A percentile compares a stretch with the other conserved stretches of the same genome.
These are phyloP conservation scores for Darksidea phi DNA, from an alignment of 495 filamentous ascomycete genomes.

Conservation along the genomic window DNA sequence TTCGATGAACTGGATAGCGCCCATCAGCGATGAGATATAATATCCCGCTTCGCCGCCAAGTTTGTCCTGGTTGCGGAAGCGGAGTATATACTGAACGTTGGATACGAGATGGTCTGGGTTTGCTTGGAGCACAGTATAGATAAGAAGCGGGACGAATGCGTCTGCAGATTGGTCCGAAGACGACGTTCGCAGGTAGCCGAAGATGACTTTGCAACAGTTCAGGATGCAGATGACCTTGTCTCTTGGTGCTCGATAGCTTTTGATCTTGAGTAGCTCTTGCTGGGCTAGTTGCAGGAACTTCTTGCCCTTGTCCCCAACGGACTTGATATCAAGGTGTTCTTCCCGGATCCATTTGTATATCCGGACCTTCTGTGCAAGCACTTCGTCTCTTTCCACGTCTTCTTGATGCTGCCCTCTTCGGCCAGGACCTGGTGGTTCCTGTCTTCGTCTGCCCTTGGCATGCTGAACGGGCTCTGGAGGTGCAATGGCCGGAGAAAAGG, in stretches of 20 bases:
- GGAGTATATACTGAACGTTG: slow-evolving; percentile 96
- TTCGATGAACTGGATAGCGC: slow-evolving; percentile 95
- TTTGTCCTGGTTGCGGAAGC: slow-evolving; percentile 97
- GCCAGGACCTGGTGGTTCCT: slow-evolving; percentile 73
- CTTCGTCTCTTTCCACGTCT: slow-evolving; percentile 93
- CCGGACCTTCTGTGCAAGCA: slow-evolving; percentile 89
- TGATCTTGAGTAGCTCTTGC: slow-evolving; percentile 93
- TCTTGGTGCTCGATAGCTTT: slow-evolving; percentile 87
- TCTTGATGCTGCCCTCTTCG: slow-evolving; percentile 95
- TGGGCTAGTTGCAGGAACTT: slow-evolving; percentile 87
- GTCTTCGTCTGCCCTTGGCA: slow-evolving; percentile 67
- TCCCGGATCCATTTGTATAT: slow-evolving; percentile 96
- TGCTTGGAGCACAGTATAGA: slow-evolving; percentile 90
- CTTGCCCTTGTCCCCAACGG: slow-evolving; percentile 77
- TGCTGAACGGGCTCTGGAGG: slow-evolving; percentile 70
- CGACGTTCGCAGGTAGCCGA: slow-evolving; percentile 89
- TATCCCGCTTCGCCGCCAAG: slow-evolving; percentile 95
- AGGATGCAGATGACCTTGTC: slow-evolving; percentile 98
- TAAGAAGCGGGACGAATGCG: slow-evolving; percentile 91
- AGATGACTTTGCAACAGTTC: slow-evolving; percentile 99
- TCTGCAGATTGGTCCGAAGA: slow-evolving; percentile 94
- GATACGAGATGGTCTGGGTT: slow-evolving; percentile 94
- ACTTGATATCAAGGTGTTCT: slow-evolving; percentile 89
- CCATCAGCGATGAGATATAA: slow-evolving; percentile 97
- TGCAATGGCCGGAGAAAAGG: slow-evolving; percentile 91